These are phyloP conservation scores for Syzygium grande DNA, from an alignment of 345 rosid genomes.

Conservation along the genomic window DNA sequence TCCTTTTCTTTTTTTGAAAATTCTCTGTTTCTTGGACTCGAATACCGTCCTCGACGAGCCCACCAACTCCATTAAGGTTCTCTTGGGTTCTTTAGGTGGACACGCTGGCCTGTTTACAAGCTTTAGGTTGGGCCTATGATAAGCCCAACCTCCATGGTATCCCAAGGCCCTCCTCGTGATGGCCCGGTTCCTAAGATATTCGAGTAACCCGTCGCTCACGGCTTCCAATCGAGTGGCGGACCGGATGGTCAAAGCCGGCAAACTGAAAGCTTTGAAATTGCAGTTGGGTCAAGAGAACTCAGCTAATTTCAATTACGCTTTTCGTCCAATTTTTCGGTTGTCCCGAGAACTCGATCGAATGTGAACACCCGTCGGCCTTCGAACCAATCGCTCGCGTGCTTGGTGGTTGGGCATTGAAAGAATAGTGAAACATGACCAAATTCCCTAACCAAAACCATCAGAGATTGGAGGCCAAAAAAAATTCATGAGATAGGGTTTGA, in stretches of 20 bases:
- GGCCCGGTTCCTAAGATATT: neutral
- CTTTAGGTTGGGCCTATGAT: neutral
- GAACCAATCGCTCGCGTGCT: neutral
- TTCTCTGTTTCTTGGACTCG: neutral
- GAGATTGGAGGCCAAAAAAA: neutral
- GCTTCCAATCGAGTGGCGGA: fast-evolving
- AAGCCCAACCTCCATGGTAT: neutral
- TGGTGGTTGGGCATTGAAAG: neutral
- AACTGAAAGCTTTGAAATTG: neutral
- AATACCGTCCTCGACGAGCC: neutral
- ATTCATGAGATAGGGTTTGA: neutral
- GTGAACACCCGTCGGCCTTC: neutral
- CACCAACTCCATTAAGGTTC: neutral
- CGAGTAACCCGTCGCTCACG: neutral
- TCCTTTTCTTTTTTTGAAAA: no score
- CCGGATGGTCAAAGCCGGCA: neutral
- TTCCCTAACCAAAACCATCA: neutral
- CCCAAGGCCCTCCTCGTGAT: neutral
- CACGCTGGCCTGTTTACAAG: neutral
- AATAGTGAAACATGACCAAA: neutral
- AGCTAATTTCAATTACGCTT: neutral
- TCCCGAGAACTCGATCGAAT: no score
- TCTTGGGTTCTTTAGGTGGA: neutral
- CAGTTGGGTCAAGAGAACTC: neutral
- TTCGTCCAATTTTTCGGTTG: neutral